phyloP scores from a whole-genome alignment of 306 rosid genomes.

The Inga leiocalycina region DNA sequence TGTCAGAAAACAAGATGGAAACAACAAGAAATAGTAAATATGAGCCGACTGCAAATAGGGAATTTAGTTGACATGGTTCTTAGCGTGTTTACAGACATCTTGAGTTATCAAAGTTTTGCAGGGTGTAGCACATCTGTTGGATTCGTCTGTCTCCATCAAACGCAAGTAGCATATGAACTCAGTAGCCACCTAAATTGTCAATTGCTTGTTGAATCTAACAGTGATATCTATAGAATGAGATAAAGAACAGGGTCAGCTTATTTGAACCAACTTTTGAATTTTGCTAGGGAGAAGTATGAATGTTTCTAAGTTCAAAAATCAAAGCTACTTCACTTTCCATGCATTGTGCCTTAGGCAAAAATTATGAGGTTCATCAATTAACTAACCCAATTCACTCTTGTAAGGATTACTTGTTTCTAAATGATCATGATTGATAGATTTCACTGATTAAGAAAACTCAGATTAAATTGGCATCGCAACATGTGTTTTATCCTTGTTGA shows the following conservation, averaged over 20 bases:
- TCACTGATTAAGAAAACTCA: constrained; percentile 6
- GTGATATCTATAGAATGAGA: neutral
- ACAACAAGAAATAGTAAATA: neutral
- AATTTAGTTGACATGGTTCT: constrained; percentile 12
- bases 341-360: neutral
- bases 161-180: neutral
- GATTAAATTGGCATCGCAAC: neutral
- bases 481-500: neutral
- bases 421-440: constrained; percentile 10
- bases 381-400: neutral
- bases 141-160: constrained; percentile 23
- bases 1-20: constrained; percentile 4
- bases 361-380: constrained; percentile 6
- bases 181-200: constrained; percentile 2
- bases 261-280: constrained; percentile 12
- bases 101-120: constrained; percentile 1
- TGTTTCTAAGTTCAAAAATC: neutral
- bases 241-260: neutral
- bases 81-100: constrained; percentile 31
- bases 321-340: neutral
- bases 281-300: neutral
- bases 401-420: constrained; percentile 1
- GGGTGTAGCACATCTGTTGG: constrained; percentile 4
- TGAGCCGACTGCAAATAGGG: neutral
- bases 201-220: constrained; percentile 12